Evolutionary conservation across 106 monocot species (phyloP).

Genomic region (Cymbidium sinense): DNA sequence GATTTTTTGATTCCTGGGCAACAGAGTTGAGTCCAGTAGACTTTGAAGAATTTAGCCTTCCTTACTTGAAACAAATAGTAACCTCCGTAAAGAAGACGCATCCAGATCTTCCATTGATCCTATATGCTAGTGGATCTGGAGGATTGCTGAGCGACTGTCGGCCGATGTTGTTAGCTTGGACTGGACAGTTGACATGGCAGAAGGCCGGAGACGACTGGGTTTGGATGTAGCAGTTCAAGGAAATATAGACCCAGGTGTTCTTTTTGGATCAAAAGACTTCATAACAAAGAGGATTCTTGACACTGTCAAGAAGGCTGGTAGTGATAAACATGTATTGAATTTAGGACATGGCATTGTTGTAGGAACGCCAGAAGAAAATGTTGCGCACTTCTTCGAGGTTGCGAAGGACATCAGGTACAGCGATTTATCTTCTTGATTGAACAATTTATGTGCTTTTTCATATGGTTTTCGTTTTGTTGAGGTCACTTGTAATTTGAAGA

Average conservation of each 20-base stretch:
- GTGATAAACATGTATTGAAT: conserved; percentile 71
- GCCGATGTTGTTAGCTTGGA: conserved; percentile 94
- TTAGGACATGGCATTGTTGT: conserved; percentile 90
- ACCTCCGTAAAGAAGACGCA: conserved; percentile 68
- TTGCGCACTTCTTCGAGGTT: conserved; percentile 92
- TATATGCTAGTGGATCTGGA: conserved; percentile 88
- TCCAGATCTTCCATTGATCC: conserved; percentile 74
- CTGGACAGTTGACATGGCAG: conserved; percentile 96
- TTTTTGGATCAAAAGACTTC: conserved; percentile 93
- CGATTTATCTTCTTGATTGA: not conserved
- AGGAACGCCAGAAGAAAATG: conserved; percentile 95
- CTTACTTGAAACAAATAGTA: conserved; percentile 87
- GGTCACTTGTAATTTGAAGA: not conserved
- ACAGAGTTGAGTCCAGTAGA: conserved; percentile 87
- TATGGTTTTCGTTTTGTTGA: not conserved
- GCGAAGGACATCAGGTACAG: conserved; percentile 74
- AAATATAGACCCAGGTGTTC: conserved; percentile 86
- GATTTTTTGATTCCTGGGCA: conserved; percentile 97
- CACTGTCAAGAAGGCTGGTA: conserved; percentile 80
- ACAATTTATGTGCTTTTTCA: not conserved
- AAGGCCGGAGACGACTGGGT: conserved; percentile 71
- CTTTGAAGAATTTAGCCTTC: conserved; percentile 89
- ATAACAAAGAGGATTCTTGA: conserved; percentile 68
- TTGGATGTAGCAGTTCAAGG: conserved; percentile 81
- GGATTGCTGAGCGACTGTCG: conserved; percentile 78